A percentile compares a stretch with the other conserved stretches of the same genome.
phyloP scores from a whole-genome alignment of 768 basidiomycete species.

The Hericium rajendrae region DNA sequence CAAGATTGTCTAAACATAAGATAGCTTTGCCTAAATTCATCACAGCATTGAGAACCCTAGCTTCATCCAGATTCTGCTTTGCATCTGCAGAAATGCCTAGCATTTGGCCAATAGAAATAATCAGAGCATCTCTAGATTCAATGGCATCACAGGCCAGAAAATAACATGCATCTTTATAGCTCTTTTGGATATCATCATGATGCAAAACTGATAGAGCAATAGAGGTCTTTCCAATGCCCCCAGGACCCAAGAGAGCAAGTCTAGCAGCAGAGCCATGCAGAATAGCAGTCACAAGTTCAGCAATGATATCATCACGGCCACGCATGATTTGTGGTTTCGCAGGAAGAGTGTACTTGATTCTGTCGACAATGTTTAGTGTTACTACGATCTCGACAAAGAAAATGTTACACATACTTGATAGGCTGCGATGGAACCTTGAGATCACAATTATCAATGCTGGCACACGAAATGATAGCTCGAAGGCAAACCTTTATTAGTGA shows the following conservation, averaged over 20 bases:
- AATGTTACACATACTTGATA: too few species aligned
- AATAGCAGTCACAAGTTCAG: too few species aligned
- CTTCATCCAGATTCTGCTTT: too few species aligned
- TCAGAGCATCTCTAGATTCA: background rate
- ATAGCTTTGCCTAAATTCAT: background rate
- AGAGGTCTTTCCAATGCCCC: slow-evolving; percentile 9
- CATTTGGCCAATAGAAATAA: background rate
- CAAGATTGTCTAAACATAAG: background rate
- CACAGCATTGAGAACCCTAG: background rate
- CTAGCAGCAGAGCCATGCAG: background rate
- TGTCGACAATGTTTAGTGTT: too few species aligned
- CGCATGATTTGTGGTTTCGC: too few species aligned
- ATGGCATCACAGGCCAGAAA: slow-evolving; percentile 4
- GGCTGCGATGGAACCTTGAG: too few species aligned
- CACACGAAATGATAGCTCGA: too few species aligned
- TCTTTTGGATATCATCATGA: background rate
- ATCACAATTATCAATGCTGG: too few species aligned
- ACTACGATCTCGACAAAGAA: too few species aligned
- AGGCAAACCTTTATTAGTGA: too few species aligned
- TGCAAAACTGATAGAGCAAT: slow-evolving; percentile 3
- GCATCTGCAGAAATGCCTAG: background rate
- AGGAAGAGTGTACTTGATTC: too few species aligned
- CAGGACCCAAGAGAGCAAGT: slow-evolving; percentile 1
- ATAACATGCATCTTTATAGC: background rate
- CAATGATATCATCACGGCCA: too few species aligned